Conservation (phyloP, 768 basidiomycete species). For the Tricholoma sp. region DNA sequence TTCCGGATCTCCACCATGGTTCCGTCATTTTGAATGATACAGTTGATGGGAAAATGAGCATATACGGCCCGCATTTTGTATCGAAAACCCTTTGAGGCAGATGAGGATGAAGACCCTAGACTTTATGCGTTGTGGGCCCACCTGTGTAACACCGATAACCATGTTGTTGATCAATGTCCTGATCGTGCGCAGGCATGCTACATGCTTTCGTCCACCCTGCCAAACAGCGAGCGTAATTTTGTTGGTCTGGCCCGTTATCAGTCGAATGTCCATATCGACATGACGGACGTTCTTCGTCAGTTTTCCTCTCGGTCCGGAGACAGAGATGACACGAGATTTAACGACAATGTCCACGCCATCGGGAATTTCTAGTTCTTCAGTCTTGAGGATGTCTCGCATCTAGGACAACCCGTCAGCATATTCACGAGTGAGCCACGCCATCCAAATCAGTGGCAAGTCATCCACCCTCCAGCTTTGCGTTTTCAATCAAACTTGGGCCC, state of each 20-base stretch:
- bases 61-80: slow-evolving; percentile 99
- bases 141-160: slow-evolving; percentile 96
- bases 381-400: slow-evolving; percentile 93
- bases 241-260: slow-evolving; percentile 72
- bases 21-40: slow-evolving; percentile 81
- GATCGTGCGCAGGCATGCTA: slow-evolving; percentile 96
- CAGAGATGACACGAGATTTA: slow-evolving; percentile 89
- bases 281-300: slow-evolving; percentile 91
- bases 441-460: slow-evolving; percentile 18
- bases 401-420: slow-evolving; percentile 24
- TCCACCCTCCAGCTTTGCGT: slow-evolving; percentile 13
- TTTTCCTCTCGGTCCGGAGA: slow-evolving; percentile 89
- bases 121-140: slow-evolving; percentile 20
- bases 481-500: slow-evolving; percentile 18
- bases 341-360: slow-evolving; percentile 79
- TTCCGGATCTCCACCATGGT: slow-evolving; percentile 83
- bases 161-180: slow-evolving; percentile 95
- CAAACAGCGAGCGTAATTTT: slow-evolving; percentile 91
- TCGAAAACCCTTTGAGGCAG: slow-evolving; percentile 77
- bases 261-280: slow-evolving; percentile 89
- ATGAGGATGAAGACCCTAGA: not conserved
- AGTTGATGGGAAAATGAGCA: slow-evolving; percentile 99
- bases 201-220: slow-evolving; percentile 98
- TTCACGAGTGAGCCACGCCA: slow-evolving; percentile 29
- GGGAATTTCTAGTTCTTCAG: slow-evolving; percentile 88